A percentile compares a stretch with the other conserved stretches of the same genome.
phyloP scores from a whole-genome alignment of 768 basidiomycete species.

The Megacollybia marginata region DNA sequence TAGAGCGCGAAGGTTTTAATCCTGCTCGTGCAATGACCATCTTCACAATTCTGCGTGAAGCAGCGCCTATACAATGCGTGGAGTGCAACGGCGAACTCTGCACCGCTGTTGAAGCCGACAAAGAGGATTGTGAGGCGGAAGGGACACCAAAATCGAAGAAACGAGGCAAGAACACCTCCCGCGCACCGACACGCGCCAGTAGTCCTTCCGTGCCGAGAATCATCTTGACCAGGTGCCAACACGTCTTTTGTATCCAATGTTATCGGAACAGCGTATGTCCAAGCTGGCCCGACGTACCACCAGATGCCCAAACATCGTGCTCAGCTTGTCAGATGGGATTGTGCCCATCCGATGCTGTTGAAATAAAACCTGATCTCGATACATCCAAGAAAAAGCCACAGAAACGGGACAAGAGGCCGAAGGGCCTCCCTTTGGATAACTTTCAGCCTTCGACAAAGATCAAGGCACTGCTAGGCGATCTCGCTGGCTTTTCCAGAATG shows the following conservation, averaged over 20 bases:
- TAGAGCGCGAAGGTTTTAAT: constrained; percentile 74
- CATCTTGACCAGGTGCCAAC: constrained; percentile 87
- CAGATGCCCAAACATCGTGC: constrained; percentile 57
- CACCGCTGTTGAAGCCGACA: constrained; percentile 15
- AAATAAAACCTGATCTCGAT: constrained; percentile 59
- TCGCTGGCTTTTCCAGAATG: constrained; percentile 69
- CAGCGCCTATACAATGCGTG: constrained; percentile 81
- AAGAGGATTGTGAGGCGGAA: constrained; percentile 36
- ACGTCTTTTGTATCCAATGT: constrained; percentile 85
- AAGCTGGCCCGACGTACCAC: constrained; percentile 67
- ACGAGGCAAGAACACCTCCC: constrained; percentile 50
- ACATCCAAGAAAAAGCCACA: constrained; percentile 51
- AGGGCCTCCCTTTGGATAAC: constrained; percentile 43
- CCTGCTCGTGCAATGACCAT: constrained; percentile 70
- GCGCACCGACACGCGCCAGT: constrained; percentile 65
- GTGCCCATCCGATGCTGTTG: constrained; percentile 67
- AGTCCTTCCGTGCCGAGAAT: constrained; percentile 61
- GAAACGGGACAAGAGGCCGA: constrained; percentile 62
- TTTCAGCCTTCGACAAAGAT: constrained; percentile 85
- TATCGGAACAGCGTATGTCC: constrained; percentile 76
- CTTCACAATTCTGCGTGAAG: constrained; percentile 78
- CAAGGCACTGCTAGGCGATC: constrained; percentile 71
- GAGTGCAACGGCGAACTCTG: constrained; percentile 82
- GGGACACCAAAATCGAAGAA: constrained; percentile 38
- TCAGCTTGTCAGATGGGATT: constrained; percentile 72